Evolutionary conservation across 176 grass and related monocot genomes (phyloP), one percentile per base, ranked within the genome.

Genomic region (Bonia amplexicaulis): DNA sequence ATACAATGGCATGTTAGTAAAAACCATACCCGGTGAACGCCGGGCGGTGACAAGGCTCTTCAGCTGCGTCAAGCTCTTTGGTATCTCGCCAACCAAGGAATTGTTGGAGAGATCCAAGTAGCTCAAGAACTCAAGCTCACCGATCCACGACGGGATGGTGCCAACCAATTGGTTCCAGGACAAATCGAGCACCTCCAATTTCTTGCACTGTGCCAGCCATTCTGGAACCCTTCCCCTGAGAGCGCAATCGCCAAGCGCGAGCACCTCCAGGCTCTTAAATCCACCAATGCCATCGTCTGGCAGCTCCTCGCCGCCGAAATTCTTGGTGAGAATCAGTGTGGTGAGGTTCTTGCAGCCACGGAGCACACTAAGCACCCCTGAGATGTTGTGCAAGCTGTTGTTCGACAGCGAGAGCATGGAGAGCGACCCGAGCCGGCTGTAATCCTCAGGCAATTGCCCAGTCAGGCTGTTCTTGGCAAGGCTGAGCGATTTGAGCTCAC

Each of bases 21-120:
- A 93, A 5, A 58, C 73, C 52, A 88, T 80, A 19, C 80, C 80
- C 0, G 77, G 53, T 0, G 79, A 93, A 52, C 6, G 85, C 70
- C 83, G 82, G 26, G 74, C 69, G 3, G 61, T 46, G 45, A 93
- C 73, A 48, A 98, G 93, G 71, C 96, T 90, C 83, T 98, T 95
- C 7, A 98, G 87, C 53, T 85, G 85, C 1, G 91, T 95, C 89
- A 98, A 87, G 62, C 79, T 90, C 90, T 90, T 92, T 0, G 96
- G 93, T 51, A 98, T 80, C 83, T 90, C 87, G 7, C 93, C 87
- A 6, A 76, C 77, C 49, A 98, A 91, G 54, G 96, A 92, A 81
- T 98, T 98, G 80, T 98, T 98, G 9, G 95, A 95, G 19, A 98
- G 90, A 81, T 98, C 96, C 73, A 98, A 84, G 73, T 98, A 98